Conservation (phyloP, 331 rosid species). For the Rhamnella rubrinervis region DNA sequence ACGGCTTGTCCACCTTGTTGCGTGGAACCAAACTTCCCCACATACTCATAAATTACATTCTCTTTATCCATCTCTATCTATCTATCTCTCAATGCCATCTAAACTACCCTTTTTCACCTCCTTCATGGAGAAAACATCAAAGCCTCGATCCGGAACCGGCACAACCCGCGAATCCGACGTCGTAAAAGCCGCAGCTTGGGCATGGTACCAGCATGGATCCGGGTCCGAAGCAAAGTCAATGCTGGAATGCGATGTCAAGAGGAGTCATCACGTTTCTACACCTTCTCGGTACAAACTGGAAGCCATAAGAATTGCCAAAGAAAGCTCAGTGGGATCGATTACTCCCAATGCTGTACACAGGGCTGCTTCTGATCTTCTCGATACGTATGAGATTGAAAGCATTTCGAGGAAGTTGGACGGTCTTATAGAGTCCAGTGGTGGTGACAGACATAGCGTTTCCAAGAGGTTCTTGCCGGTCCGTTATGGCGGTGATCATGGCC, state of each 20-base stretch:
- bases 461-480: neutral
- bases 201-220: slow-evolving; percentile 67
- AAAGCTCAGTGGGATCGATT: neutral
- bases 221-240: slow-evolving; percentile 38
- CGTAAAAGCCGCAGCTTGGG: slow-evolving; percentile 88
- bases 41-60: slow-evolving; percentile 17
- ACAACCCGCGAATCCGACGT: slow-evolving; percentile 21
- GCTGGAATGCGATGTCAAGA: slow-evolving; percentile 37
- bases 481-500: neutral
- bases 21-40: slow-evolving; percentile 67
- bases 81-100: slow-evolving; percentile 17
- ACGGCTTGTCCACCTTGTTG: slow-evolving; percentile 13
- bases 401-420: slow-evolving; percentile 49
- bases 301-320: slow-evolving; percentile 34
- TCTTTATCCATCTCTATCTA: neutral
- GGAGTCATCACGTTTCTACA: slow-evolving; percentile 16
- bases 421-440: slow-evolving; percentile 29
- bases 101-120: slow-evolving; percentile 4
- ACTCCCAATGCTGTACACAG: slow-evolving; percentile 4
- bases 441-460: neutral
- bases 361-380: slow-evolving; percentile 43
- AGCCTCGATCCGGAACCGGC: neutral
- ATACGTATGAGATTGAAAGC: slow-evolving; percentile 54
- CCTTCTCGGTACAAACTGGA: slow-evolving; percentile 83
- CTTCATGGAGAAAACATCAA: slow-evolving; percentile 19